Base-by-base conservation (phyloP, 2,329 filamentous ascomycete genomes). In the Aspergillus sp. region DNA sequence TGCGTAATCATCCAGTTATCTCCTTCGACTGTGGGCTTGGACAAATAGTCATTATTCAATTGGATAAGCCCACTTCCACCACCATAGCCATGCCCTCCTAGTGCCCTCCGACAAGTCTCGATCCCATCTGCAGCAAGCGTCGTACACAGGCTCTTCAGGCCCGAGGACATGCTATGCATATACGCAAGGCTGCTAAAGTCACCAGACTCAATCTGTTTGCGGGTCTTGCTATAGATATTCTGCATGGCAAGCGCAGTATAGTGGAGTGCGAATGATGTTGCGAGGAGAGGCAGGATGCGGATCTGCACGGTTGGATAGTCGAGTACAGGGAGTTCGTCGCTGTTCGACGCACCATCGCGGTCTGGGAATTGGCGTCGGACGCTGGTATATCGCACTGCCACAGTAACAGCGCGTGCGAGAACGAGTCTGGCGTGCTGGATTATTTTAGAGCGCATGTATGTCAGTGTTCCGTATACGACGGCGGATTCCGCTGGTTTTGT, bases 1-100 rank as follows among this genome's bases (percentile, higher is more conserved):
- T 83, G 80, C 0, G 79, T 82, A 41, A 83, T 83, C 80, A 83
- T 83, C 79, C 80, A 83, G 56, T 83, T 83, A 64, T 83, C 81
- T 2, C 82, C 81, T 61, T 84, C 81, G 2, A 84, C 82, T 0
- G 81, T 83, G 0, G 80, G 80, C 64, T 83, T 83, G 3, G 80
- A 66, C 3, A 66, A 37, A 33, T 67, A 67, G 17, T 67, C 65
- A 41, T 63, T 63, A 62, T 83, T 82, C 39, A 82, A 69, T 30
- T 81, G 79, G 11, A 83, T 78, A 33, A 83, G 74, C 2, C 81
- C 81, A 64, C 79, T 82, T 1, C 77, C 79, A 17, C 79, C 80
- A 4, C 80, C 79, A 61, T 82, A 83, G 1, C 81, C 81, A 65
- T 83, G 81, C 0, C 81, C 81, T 17, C 82, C 82, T 74, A 83